Evolutionary conservation across 257 asterid genomes (phyloP).

Genomic region (Echium plantagineum): DNA sequence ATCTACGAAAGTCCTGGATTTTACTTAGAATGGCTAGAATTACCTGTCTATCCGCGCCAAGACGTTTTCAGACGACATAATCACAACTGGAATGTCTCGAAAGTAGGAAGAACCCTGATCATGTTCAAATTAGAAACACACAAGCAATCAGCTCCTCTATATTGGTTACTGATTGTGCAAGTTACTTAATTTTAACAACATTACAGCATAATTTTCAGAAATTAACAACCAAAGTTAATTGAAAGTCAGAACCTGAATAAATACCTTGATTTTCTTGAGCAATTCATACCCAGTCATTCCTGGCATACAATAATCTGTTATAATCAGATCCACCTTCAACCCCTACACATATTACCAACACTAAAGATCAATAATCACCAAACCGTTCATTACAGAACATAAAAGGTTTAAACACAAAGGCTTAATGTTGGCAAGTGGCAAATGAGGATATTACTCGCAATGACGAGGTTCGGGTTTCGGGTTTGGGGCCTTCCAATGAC

Average conservation of each 20-base stretch:
- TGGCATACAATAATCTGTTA: slow-evolving; percentile 29
- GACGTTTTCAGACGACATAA: slow-evolving; percentile 94
- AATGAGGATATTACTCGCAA: no score
- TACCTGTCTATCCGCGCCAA: slow-evolving; percentile 93
- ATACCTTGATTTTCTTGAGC: slow-evolving; percentile 35
- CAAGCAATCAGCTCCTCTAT: neutral
- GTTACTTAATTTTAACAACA: neutral
- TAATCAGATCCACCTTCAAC: slow-evolving; percentile 16
- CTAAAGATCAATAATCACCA: neutral
- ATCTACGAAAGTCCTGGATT: neutral
- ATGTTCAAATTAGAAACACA: slow-evolving; percentile 8
- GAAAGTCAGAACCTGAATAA: neutral
- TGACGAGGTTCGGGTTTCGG: no score
- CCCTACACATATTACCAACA: slow-evolving; percentile 15
- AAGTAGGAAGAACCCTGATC: slow-evolving; percentile 80
- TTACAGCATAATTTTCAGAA: slow-evolving; percentile 7
- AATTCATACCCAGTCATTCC: slow-evolving; percentile 33
- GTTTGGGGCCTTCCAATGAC: no score
- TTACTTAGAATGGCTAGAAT: neutral
- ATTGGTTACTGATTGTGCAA: neutral
- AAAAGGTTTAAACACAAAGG: neutral
- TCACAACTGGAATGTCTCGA: slow-evolving; percentile 86
- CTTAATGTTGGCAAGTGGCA: neutral
- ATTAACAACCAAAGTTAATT: neutral
- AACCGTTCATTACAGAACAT: slow-evolving; percentile 3